Evolutionary conservation across 2,329 filamentous ascomycete genomes (phyloP).

Genomic region (Penicillium fuscoglaucum): DNA sequence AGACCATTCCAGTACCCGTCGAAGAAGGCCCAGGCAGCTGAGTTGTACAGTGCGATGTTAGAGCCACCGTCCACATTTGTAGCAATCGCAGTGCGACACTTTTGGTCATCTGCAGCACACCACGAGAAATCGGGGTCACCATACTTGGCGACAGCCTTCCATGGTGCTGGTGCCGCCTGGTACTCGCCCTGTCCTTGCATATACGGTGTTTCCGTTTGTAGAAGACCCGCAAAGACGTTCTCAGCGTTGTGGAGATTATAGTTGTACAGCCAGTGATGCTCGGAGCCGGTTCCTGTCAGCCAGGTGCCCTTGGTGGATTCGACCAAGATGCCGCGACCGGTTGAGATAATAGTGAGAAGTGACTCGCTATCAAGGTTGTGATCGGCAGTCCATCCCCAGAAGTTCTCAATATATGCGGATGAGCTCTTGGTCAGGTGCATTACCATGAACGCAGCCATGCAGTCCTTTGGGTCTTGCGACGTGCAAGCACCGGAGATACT

Average conservation of each 20-base stretch:
- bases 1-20: constrained; percentile 30
- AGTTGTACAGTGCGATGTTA: constrained; percentile 34
- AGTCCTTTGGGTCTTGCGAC: constrained; percentile 38
- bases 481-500: constrained; percentile 43
- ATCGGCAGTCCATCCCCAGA: constrained; percentile 52
- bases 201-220: constrained; percentile 39
- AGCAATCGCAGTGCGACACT: constrained; percentile 33
- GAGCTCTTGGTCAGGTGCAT: constrained; percentile 53
- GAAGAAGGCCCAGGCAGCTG: constrained; percentile 39
- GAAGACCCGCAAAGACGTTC: constrained; percentile 44
- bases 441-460: constrained; percentile 53
- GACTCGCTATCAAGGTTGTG: constrained; percentile 50
- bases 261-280: constrained; percentile 52
- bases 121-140: constrained; percentile 37
- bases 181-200: constrained; percentile 35
- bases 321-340: constrained; percentile 45
- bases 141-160: constrained; percentile 24
- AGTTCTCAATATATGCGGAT: constrained; percentile 57
- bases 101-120: constrained; percentile 30
- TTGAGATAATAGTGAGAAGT: constrained; percentile 34
- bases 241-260: constrained; percentile 48
- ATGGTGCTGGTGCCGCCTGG: constrained; percentile 32
- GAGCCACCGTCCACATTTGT: constrained; percentile 35
- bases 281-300: constrained; percentile 49
- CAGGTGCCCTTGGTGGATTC: constrained; percentile 47